Conservation (phyloP, 1,284 basidiomycete genomes). For the Trichosporon inkin region DNA sequence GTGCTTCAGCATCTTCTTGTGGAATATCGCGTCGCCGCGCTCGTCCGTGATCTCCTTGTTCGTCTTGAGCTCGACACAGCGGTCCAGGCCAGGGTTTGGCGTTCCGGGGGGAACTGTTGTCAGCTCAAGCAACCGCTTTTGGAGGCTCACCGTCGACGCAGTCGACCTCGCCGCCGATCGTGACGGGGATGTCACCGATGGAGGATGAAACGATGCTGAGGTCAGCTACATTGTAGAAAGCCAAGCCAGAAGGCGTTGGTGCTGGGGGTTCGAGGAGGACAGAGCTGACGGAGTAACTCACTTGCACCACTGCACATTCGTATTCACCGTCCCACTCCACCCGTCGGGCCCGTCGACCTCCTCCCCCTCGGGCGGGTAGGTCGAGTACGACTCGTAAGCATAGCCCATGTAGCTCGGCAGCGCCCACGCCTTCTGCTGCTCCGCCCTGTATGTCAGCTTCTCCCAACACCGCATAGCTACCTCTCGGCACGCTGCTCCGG, state of each 20-base stretch:
- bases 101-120: slow-evolving; percentile 24
- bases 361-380: slow-evolving; percentile 14
- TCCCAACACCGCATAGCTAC: background rate
- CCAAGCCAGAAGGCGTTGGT: no score
- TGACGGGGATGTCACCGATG: slow-evolving; percentile 70
- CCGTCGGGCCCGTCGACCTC: slow-evolving; percentile 52
- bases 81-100: slow-evolving; percentile 39
- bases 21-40: slow-evolving; percentile 70
- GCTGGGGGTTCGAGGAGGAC: no score
- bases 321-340: slow-evolving; percentile 85
- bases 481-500: slow-evolving; percentile 29
- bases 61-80: slow-evolving; percentile 88
- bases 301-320: slow-evolving; percentile 88
- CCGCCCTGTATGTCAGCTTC: slow-evolving; percentile 10
- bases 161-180: slow-evolving; percentile 93
- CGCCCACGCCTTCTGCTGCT: slow-evolving; percentile 33
- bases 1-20: slow-evolving; percentile 91
- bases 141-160: slow-evolving; percentile 67
- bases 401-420: slow-evolving; percentile 48
- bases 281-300: no score
- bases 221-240: background rate
- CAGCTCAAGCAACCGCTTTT: slow-evolving; percentile 2
- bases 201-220: slow-evolving; percentile 76
- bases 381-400: slow-evolving; percentile 47
- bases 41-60: slow-evolving; percentile 69